phyloP scores from a whole-genome alignment of 1,139 yeast genomes.

The Kazachstania sp. region DNA sequence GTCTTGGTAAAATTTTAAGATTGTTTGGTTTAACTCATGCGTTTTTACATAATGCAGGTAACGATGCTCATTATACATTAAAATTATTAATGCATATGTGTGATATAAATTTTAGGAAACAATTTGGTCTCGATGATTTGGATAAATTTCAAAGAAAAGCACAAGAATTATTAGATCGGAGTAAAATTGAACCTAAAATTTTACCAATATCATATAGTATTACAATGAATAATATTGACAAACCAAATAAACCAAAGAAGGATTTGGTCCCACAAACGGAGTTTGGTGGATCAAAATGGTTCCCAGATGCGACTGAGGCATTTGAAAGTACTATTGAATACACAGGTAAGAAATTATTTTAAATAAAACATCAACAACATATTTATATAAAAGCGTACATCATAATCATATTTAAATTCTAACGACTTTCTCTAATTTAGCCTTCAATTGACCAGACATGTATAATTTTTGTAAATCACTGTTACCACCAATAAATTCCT shows the following conservation, averaged over 20 bases:
- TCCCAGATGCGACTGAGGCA: slow-evolving; percentile 13
- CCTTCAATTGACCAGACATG: slow-evolving; percentile 34
- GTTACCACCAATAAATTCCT: slow-evolving; percentile 91
- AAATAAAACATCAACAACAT: not conserved
- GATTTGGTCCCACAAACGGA: slow-evolving; percentile 27
- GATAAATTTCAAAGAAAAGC: slow-evolving; percentile 16
- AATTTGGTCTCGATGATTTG: slow-evolving; percentile 28
- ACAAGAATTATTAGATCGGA: slow-evolving; percentile 18
- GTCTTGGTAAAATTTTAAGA: slow-evolving; percentile 45
- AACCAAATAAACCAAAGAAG: slow-evolving; percentile 7
- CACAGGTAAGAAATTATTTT: not conserved
- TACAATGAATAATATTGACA: slow-evolving; percentile 14
- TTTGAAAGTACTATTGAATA: slow-evolving; percentile 8
- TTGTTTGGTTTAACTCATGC: slow-evolving; percentile 51
- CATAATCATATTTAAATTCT: not conserved
- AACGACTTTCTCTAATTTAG: slow-evolving; percentile 23
- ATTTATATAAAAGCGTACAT: slow-evolving; percentile 5
- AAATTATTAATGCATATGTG: slow-evolving; percentile 43
- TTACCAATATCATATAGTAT: slow-evolving; percentile 27
- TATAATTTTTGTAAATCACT: slow-evolving; percentile 67
- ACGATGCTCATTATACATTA: slow-evolving; percentile 67
- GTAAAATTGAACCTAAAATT: slow-evolving; percentile 22
- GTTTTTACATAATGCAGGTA: slow-evolving; percentile 68
- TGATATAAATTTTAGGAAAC: slow-evolving; percentile 45
- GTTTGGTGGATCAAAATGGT: slow-evolving; percentile 27